A percentile compares a stretch with the other conserved stretches of the same genome.
phyloP scores from a whole-genome alignment of 768 basidiomycete species.

The Mycena belliarum region DNA sequence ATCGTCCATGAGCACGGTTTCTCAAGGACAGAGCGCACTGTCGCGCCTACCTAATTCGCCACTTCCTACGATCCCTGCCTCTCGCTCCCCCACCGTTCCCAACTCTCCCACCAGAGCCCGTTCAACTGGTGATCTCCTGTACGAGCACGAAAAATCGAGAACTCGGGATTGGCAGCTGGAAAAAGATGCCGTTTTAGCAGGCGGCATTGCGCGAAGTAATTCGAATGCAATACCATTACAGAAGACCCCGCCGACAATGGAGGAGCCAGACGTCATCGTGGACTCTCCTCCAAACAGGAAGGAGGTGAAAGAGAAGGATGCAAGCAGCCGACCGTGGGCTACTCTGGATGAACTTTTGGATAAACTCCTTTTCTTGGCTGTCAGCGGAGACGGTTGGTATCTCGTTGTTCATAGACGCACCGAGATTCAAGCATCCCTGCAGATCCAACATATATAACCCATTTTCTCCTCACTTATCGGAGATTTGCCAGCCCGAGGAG shows the following conservation, averaged over 20 bases:
- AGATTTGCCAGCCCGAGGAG: constrained; percentile 79
- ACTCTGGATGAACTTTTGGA: constrained; percentile 79
- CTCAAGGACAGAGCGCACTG: constrained; percentile 27
- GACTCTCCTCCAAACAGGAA: constrained; percentile 31
- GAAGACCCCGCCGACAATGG: constrained; percentile 9
- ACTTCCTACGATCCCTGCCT: constrained; percentile 34
- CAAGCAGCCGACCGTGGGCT: constrained; percentile 68
- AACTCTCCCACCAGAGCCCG: constrained; percentile 55
- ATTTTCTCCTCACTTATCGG: constrained; percentile 84
- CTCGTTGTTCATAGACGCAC: background rate
- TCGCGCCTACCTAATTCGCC: constrained; percentile 29
- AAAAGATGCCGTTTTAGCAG: constrained; percentile 7
- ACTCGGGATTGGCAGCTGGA: constrained; percentile 24
- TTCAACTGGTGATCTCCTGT: constrained; percentile 54
- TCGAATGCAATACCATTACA: constrained; percentile 17
- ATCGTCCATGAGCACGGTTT: constrained; percentile 32
- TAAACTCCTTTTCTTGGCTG: constrained; percentile 78
- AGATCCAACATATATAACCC: constrained; percentile 78
- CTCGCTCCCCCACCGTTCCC: constrained; percentile 38
- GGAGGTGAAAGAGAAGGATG: constrained; percentile 47
- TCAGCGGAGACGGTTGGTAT: constrained; percentile 76
- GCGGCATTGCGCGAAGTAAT: constrained; percentile 13
- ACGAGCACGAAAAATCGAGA: constrained; percentile 41
- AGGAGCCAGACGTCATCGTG: constrained; percentile 22
- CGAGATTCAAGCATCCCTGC: background rate